Evolutionary conservation across 1,139 yeast genomes (phyloP), one percentile per base, ranked within the genome.

Genomic region (Yamadazyma mexicana): DNA sequence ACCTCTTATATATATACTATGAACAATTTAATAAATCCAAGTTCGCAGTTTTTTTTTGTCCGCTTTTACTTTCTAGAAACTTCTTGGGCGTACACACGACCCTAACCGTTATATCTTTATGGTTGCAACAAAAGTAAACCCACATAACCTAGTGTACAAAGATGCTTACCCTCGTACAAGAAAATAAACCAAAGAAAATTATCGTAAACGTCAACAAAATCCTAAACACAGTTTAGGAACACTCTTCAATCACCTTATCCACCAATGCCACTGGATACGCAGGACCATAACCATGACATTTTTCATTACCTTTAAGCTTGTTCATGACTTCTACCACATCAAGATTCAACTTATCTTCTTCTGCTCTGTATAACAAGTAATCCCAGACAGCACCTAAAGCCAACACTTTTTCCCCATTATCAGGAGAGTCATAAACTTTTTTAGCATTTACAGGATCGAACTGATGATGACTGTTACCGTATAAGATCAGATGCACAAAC

Each of bases 311-410:
- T 54, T 71, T 77, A 40, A 87, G 66, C 32, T 59, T 62, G 16
- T 61, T 55, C 81, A 87, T 81, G 1, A 87, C 77, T 29, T 61
- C 66, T 16, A 70, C 64, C 35, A 85, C 68, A 56, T 86, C 87
- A 37, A 83, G 60, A 35, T 66, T 61, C 39, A 65, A 69, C 36
- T 61, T 61, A 30, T 55, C 56, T 37, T 71, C 70, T 34, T 69
- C 70, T n/a, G 70, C 68, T 44, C 74, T 67, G 14, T 71, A 61
- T 46, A 67, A 72, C 32, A 84, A 58, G 52, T 83, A 84, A 55
- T 87, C 92, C 95, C 96, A 87, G 1, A 86, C 82, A 1, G 92
- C 92, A 9, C 88, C 82, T 1, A 87, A 69, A 0, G 89, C 87
- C 45, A 87, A 65, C 44, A 86, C 69, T 52, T 74, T 75, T 17